Base-by-base conservation (phyloP, 2,329 filamentous ascomycete species). In the Penicillium sp. region DNA sequence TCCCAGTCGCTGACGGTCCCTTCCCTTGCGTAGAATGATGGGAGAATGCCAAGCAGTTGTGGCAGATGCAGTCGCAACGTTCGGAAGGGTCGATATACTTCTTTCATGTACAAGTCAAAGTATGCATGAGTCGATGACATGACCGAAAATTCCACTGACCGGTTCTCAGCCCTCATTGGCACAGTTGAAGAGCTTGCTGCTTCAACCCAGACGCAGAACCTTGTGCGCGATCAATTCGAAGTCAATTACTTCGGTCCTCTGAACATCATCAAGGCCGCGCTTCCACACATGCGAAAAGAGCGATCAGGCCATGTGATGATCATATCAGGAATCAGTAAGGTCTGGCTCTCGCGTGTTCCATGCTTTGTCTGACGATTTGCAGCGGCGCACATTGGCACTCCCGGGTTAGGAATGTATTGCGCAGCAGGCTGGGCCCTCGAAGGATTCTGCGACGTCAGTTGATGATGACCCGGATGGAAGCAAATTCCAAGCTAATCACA, bases 341-440 rank as follows among this genome's bases (percentile, higher is more conserved):
- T 55, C 73, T 10, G 6, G 14, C 31, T 29, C 14, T 21, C 2
- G 6, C 3, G 8, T 4, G 16, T 14, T 16, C 16, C 5, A 7
- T 4, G 6, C 4, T 43, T 3, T 8, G 27, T 56, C 64, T 72
- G 47, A 72, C 56, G 18, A 43, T 10, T 21, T 34, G 46, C 55
- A 83, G 80, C 91, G 36, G 92, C 91, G 3, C 93, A 97, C 73
- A 88, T 97, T 56, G 93, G 92, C 34, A 97, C 92, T 0, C 94
- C 94, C 0, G 92, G 92, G 2, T 84, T 97, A 77, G 85, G 91
- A 52, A 90, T 95, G 79, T 94, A 96, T 72, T 94, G 92, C 61
- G 91, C 93, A 16, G 90, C 92, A 13, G 92, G 92, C 36, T 97
- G 93, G 92, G 94, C 92, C 1, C 83, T 97, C 34, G 94, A 97